Evolutionary conservation across 2,329 filamentous ascomycete genomes (phyloP).

Genomic region (Cordyceps cateniannulata): DNA sequence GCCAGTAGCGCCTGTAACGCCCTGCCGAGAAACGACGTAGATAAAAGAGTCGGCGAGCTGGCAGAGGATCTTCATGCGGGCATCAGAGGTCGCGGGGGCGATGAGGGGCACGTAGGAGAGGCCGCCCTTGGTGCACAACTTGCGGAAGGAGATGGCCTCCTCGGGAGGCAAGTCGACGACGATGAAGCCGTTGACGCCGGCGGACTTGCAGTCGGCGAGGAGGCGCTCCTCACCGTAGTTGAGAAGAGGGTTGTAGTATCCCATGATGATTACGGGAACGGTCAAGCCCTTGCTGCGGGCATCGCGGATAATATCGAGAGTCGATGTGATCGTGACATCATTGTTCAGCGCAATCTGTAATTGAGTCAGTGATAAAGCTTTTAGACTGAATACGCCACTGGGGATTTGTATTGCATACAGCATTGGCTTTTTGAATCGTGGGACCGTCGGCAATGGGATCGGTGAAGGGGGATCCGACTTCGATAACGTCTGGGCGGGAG

Average conservation of each 20-base stretch:
- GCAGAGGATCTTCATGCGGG: conserved; percentile 92
- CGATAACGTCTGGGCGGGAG: conserved; percentile 64
- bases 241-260: conserved; percentile 95
- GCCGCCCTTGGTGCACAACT: conserved; percentile 64
- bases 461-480: conserved; percentile 93
- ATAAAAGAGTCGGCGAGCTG: conserved; percentile 97
- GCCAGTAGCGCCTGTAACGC: conserved; percentile 86
- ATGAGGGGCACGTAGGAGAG: conserved; percentile 97
- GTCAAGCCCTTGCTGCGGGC: conserved; percentile 71
- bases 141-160: conserved; percentile 88
- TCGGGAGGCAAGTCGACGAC: conserved; percentile 93
- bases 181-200: conserved; percentile 93
- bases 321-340: conserved; percentile 74
- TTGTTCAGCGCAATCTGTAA: conserved; percentile 66
- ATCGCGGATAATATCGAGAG: conserved; percentile 76
- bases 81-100: conserved; percentile 84
- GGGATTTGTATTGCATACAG: conserved; percentile 38
- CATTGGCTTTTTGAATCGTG: conserved; percentile 94
- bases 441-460: conserved; percentile 97
- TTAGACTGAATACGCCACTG: neutral
- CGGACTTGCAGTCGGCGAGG: conserved; percentile 73
- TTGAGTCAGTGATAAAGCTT: neutral
- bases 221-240: conserved; percentile 91
- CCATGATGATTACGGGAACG: conserved; percentile 88
- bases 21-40: conserved; percentile 96